Conservation (phyloP, 2,329 filamentous ascomycete species). For the Neonectria punicea region DNA sequence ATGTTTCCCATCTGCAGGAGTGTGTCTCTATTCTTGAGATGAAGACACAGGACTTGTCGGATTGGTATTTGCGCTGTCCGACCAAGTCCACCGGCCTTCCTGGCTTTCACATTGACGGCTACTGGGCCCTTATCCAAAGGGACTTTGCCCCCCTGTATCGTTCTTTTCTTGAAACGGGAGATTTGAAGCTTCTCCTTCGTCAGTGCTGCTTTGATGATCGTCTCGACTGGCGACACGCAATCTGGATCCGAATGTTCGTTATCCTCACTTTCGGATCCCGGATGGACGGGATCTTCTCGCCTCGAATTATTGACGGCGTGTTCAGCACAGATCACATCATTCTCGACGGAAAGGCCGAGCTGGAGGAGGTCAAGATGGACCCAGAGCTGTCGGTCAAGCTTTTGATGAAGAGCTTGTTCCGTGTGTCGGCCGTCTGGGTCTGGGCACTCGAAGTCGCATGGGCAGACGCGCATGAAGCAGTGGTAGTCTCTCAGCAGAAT, state of each 20-base stretch:
- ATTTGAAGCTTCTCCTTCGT: neutral
- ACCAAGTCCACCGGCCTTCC: too few relatives aligned
- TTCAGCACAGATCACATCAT: neutral
- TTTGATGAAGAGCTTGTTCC: neutral
- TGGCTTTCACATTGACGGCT: neutral
- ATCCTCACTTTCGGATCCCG: neutral
- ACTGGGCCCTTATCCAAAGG: neutral
- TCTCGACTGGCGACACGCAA: conserved; percentile 3
- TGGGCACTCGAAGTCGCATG: neutral
- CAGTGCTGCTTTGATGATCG: neutral
- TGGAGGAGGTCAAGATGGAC: neutral
- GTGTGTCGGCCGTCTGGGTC: neutral
- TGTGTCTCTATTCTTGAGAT: neutral
- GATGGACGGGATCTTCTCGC: neutral
- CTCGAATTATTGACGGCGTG: neutral
- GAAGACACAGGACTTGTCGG: neutral
- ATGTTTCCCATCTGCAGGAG: neutral
- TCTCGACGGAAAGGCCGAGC: neutral
- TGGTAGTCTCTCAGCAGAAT: neutral
- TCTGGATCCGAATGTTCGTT: conserved; percentile 10
- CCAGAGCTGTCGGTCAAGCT: neutral
- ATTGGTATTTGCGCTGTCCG: neutral
- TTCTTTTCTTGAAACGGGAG: neutral
- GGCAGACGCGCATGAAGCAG: neutral
- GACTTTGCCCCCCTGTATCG: neutral